Evolutionary conservation across 768 basidiomycete genomes (phyloP).

Genomic region (Goffeauzyma gilvescens): DNA sequence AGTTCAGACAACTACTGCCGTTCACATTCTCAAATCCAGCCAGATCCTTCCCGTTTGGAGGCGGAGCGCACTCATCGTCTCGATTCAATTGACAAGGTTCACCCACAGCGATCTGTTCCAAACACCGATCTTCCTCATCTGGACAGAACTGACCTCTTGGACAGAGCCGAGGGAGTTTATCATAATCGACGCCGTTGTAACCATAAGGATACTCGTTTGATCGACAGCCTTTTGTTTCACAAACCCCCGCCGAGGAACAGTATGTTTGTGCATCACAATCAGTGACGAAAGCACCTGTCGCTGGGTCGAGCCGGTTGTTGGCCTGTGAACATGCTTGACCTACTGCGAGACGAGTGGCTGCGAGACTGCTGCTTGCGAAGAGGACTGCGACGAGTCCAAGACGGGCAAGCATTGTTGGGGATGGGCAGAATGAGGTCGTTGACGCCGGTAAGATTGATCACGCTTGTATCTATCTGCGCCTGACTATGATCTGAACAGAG

Average conservation of each 20-base stretch:
- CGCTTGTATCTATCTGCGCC: no score
- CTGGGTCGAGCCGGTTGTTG: constrained; percentile 50
- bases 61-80: constrained; percentile 58
- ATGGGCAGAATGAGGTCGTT: no score
- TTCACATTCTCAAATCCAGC: constrained; percentile 50
- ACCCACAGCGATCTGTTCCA: constrained; percentile 42
- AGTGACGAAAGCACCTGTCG: constrained; percentile 60
- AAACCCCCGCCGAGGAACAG: constrained; percentile 43
- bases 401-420: no score
- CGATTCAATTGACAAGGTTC: constrained; percentile 67
- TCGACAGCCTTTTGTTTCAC: constrained; percentile 50
- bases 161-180: constrained; percentile 45
- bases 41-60: constrained; percentile 43
- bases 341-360: no score
- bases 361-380: no score
- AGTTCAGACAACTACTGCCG: constrained; percentile 66
- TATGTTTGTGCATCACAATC: constrained; percentile 57
- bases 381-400: no score
- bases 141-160: constrained; percentile 53
- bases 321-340: constrained; percentile 38
- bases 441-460: no score
- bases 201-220: constrained; percentile 41
- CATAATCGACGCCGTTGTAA: constrained; percentile 25
- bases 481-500: no score
- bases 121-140: constrained; percentile 59